Evolutionary conservation across 2,329 filamentous ascomycete genomes (phyloP).

Genomic region (Alternaria alternata): DNA sequence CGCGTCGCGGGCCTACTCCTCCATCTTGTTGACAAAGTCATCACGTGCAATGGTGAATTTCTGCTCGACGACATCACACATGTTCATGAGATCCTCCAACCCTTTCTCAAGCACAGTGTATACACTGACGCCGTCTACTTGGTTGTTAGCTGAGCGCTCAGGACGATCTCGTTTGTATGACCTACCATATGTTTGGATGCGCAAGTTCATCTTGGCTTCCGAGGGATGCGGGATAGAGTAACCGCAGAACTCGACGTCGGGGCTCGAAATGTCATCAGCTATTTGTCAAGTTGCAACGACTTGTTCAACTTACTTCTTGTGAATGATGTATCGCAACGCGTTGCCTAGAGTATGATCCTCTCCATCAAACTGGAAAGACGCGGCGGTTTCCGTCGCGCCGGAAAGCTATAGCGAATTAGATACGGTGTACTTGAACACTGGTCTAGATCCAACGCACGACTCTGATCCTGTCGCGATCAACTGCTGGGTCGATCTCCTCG

Average conservation of each 20-base stretch:
- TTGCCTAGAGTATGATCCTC: constrained; percentile 98
- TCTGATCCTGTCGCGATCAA: constrained; percentile 55
- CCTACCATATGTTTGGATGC: constrained; percentile 94
- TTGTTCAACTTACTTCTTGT: constrained; percentile 82
- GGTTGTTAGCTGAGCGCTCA: constrained; percentile 6
- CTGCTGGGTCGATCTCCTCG: constrained; percentile 43
- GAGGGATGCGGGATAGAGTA: constrained; percentile 98
- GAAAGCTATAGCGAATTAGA: constrained; percentile 68
- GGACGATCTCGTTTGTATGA: neutral
- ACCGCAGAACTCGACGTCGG: constrained; percentile 96
- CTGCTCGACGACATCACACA: constrained; percentile 92
- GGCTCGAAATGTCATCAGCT: constrained; percentile 61
- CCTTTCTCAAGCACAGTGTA: constrained; percentile 91
- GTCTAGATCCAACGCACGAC: constrained; percentile 47
- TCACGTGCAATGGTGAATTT: constrained; percentile 79
- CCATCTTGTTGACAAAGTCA: constrained; percentile 60
- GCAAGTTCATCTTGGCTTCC: constrained; percentile 93
- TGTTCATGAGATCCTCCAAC: constrained; percentile 83
- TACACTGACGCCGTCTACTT: constrained; percentile 76
- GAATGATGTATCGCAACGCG: constrained; percentile 91
- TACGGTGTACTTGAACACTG: neutral
- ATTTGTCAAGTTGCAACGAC: neutral
- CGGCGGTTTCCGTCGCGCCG: constrained; percentile 83
- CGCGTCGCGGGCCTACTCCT: constrained; percentile 23
- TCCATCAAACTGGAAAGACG: constrained; percentile 91